Conservation (phyloP, 306 rosid species). For the Fagus sylvatica region DNA sequence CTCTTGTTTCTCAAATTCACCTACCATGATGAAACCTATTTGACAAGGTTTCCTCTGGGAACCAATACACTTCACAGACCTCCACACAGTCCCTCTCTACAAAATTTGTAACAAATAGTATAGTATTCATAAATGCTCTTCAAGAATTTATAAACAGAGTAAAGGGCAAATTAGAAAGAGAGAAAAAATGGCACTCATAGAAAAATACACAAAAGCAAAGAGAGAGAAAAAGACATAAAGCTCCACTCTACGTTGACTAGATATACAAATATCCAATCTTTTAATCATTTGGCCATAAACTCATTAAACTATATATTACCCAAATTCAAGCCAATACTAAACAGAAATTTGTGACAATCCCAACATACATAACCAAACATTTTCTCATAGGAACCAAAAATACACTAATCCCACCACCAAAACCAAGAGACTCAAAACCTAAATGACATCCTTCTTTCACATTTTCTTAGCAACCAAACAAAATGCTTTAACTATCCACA, state of each 20-base stretch:
- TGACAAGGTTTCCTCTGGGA: constrained; percentile 48
- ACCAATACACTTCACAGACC: constrained; percentile 47
- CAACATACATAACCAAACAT: too few relatives aligned
- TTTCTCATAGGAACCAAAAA: too few relatives aligned
- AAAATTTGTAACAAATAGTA: constrained; percentile 15
- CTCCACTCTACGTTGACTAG: background rate
- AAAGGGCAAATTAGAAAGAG: constrained; percentile 16
- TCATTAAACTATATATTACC: too few relatives aligned
- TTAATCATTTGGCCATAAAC: too few relatives aligned
- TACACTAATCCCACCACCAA: background rate
- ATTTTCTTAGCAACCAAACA: background rate
- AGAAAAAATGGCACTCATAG: constrained; percentile 23
- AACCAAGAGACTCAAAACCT: background rate
- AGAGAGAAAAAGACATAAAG: background rate
- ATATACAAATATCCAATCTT: background rate
- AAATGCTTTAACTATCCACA: too few relatives aligned
- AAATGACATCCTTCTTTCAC: background rate
- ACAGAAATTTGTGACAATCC: too few relatives aligned
- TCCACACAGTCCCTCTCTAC: constrained; percentile 20
- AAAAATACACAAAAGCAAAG: constrained; percentile 3
- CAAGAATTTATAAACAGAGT: constrained; percentile 12
- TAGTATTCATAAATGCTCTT: constrained; percentile 9
- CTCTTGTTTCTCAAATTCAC: constrained; percentile 38
- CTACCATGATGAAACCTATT: constrained; percentile 47
- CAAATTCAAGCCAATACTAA: too few relatives aligned